A percentile compares a stretch with the other conserved stretches of the same genome.
phyloP scores from a whole-genome alignment of 495 filamentous ascomycete species.

The Talaromyces ruber region DNA sequence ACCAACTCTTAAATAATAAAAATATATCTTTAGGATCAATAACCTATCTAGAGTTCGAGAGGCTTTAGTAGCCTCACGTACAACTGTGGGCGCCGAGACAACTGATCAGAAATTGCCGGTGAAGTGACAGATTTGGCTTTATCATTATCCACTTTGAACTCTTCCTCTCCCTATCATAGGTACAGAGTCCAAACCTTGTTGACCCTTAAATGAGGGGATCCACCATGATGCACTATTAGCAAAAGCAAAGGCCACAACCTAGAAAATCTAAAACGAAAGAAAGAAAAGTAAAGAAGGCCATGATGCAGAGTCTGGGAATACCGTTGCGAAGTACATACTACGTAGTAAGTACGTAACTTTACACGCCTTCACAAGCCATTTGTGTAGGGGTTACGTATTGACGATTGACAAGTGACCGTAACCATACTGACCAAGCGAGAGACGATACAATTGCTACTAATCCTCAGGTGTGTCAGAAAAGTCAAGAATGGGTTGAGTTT shows the following conservation, averaged over 20 bases:
- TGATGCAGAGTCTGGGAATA: neutral
- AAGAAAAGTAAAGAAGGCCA: neutral
- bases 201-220: neutral
- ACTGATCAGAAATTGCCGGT: neutral
- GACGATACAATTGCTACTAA: neutral
- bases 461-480: neutral
- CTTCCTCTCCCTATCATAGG: neutral
- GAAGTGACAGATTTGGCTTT: neutral
- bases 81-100: neutral
- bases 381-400: neutral
- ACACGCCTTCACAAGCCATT: neutral
- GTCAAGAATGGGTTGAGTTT: neutral
- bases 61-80: neutral
- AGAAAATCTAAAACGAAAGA: neutral
- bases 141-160: neutral
- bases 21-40: too few species aligned
- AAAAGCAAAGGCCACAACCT: slow-evolving; percentile 2
- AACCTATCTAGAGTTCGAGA: too few species aligned
- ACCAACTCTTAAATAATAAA: too few species aligned
- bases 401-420: neutral
- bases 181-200: neutral
- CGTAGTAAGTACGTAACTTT: neutral
- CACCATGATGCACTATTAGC: neutral
- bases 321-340: neutral
- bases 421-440: neutral